phyloP scores from a whole-genome alignment of 805 yeast species.

The Ogataea parapolymorpha region DNA sequence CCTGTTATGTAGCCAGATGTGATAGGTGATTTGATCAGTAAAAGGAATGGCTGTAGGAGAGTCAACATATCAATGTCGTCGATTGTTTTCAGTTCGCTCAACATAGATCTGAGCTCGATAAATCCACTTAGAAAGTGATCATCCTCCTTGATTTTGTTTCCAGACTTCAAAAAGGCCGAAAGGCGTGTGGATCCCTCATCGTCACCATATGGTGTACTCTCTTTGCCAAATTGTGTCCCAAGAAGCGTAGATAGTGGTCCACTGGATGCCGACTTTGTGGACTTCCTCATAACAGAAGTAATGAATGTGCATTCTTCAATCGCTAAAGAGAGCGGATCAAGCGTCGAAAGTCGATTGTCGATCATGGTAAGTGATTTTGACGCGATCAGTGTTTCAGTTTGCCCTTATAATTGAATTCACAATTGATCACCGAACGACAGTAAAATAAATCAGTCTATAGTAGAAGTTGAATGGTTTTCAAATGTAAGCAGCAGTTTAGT shows the following conservation, averaged over 20 bases:
- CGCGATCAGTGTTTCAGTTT: neutral
- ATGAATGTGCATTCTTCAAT: conserved; percentile 85
- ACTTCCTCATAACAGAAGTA: conserved; percentile 85
- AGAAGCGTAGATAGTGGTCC: conserved; percentile 83
- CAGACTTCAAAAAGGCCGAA: conserved; percentile 23
- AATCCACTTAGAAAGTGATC: conserved; percentile 73
- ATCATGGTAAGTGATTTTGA: conserved; percentile 2
- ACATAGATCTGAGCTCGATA: conserved; percentile 69
- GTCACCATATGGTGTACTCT: conserved; percentile 27
- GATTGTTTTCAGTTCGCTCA: conserved; percentile 52
- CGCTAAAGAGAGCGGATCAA: conserved; percentile 78
- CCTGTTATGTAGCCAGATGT: conserved; percentile 86
- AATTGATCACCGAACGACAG: too few species aligned
- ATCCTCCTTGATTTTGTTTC: conserved; percentile 34
- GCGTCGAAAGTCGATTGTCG: conserved; percentile 31
- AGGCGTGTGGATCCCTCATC: conserved; percentile 29
- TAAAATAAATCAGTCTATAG: neutral
- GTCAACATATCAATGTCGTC: conserved; percentile 65
- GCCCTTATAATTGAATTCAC: neutral
- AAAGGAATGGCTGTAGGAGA: conserved; percentile 79
- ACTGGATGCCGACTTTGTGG: conserved; percentile 59
- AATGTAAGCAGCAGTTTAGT: conserved; percentile 1
- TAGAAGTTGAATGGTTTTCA: neutral
- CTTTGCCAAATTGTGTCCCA: conserved; percentile 47
- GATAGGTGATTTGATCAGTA: conserved; percentile 76